These are phyloP conservation scores for Phalaenopsis aphrodite DNA, from an alignment of 106 monocot genomes.

Conservation along the genomic window DNA sequence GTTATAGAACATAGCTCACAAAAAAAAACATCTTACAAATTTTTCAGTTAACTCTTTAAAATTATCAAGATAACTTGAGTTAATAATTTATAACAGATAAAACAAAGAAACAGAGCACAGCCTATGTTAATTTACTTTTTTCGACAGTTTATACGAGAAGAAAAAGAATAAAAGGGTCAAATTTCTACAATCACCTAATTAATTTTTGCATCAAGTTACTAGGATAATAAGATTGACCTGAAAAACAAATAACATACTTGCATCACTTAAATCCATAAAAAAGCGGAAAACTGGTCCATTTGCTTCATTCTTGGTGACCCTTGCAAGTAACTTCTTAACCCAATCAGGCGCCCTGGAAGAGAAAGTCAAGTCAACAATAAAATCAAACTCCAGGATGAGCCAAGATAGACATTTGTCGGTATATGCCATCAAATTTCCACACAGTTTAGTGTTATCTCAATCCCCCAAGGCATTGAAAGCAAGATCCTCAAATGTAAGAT, in stretches of 20 bases:
- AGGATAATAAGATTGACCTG: neutral
- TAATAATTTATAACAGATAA: neutral
- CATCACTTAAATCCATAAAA: constrained; percentile 95
- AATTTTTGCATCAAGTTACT: neutral
- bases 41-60: neutral
- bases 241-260: constrained; percentile 32
- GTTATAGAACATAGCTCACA: neutral
- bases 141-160: neutral
- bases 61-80: neutral
- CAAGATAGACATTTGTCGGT: neutral
- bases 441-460: neutral
- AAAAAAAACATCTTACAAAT: neutral
- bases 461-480: neutral
- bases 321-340: constrained; percentile 56
- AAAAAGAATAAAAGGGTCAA: neutral
- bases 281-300: constrained; percentile 80
- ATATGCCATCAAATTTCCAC: neutral
- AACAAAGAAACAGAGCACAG: neutral
- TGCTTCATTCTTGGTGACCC: constrained; percentile 37
- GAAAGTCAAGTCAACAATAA: constrained; percentile 9
- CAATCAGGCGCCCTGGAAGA: constrained; percentile 64
- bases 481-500: constrained; percentile 1
- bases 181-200: neutral
- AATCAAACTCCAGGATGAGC: neutral
- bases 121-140: neutral